Percentiles rank a stretch among this genome's conserved stretches.
Evolutionary conservation across 805 yeast species (phyloP).

Genomic region (Metschnikowia sp.): DNA sequence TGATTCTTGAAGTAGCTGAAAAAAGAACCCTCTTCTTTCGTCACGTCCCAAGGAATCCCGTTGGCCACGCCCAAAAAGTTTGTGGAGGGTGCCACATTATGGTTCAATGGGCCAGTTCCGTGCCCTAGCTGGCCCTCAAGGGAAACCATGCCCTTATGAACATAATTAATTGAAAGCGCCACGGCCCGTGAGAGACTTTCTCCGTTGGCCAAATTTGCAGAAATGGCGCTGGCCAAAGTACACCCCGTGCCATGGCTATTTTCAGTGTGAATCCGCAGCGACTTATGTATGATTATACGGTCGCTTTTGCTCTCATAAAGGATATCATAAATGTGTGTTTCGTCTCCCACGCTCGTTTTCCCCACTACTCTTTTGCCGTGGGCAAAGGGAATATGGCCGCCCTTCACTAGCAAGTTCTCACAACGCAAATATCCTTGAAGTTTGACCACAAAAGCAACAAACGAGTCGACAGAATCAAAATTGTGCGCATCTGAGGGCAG

Average conservation of each 20-base stretch:
- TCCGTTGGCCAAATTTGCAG: slow-evolving; percentile 68
- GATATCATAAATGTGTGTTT: slow-evolving; percentile 44
- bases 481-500: slow-evolving; percentile 14
- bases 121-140: slow-evolving; percentile 1
- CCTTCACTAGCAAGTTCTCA: slow-evolving; percentile 63
- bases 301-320: slow-evolving; percentile 44
- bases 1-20: slow-evolving; percentile 53
- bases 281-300: slow-evolving; percentile 42
- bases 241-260: slow-evolving; percentile 92
- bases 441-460: slow-evolving; percentile 20
- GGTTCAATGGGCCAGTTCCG: slow-evolving; percentile 7
- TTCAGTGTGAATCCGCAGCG: slow-evolving; percentile 42
- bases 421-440: slow-evolving; percentile 36
- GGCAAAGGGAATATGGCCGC: slow-evolving; percentile 67
- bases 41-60: not conserved
- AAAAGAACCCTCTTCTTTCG: slow-evolving; percentile 17
- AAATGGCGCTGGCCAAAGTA: slow-evolving; percentile 76
- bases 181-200: slow-evolving; percentile 46
- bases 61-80: slow-evolving; percentile 1
- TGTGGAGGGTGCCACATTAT: not conserved
- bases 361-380: not conserved
- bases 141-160: slow-evolving; percentile 58
- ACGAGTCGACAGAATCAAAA: slow-evolving; percentile 33
- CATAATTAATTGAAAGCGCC: slow-evolving; percentile 56
- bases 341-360: not conserved